Base-by-base conservation (phyloP, 129 eudicot genomes). In the Tanacetum coccineum region DNA sequence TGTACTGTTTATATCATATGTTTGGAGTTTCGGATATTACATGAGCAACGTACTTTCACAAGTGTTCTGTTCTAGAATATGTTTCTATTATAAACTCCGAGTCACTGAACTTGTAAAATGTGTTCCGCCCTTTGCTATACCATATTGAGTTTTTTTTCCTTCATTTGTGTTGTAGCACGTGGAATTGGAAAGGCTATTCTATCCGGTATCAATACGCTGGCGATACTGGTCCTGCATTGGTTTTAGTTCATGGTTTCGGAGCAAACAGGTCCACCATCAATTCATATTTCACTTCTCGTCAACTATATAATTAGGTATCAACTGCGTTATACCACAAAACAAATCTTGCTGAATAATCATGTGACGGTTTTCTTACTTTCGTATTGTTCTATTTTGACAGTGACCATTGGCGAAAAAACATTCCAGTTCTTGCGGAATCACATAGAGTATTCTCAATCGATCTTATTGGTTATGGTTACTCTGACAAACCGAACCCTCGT, bases 141-240 rank as follows among this genome's bases (percentile, higher is more conserved):
- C 59, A 15, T 13, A 59, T 3, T 15, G 0, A 56, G 60, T 68
- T 17, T n/a, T n/a, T n/a, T n/a, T n/a, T 12, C n/a, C 62, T 18
- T 13, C 47, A 11, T 71, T 66, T 77, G 59, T 74, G 66, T 64
- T 81, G 76, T 76, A 93, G 96, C 49, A 74, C 45, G 72, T 89
- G 99, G 99, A 89, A 74, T 3, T 93, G 99, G 99, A 93, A 83
- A 79, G 96, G 92, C 61, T 89, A 93, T 81, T 86, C 99, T 1
- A 89, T 89, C 32, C 92, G 99, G 11, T 93, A 88, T 63, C 96
- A 89, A 68, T 84, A 67, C 64, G 81, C 87, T 67, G 99, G 99
- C 18, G 81, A 62, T 70, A 81, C 59, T 59, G 99, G 96, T 50
- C 99, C 93, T 73, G 87, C 99, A 13, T 55, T 93, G 62, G 86